These are phyloP conservation scores for Aspergillus vadensis DNA, from an alignment of 2,329 filamentous ascomycete genomes.

Conservation along the genomic window DNA sequence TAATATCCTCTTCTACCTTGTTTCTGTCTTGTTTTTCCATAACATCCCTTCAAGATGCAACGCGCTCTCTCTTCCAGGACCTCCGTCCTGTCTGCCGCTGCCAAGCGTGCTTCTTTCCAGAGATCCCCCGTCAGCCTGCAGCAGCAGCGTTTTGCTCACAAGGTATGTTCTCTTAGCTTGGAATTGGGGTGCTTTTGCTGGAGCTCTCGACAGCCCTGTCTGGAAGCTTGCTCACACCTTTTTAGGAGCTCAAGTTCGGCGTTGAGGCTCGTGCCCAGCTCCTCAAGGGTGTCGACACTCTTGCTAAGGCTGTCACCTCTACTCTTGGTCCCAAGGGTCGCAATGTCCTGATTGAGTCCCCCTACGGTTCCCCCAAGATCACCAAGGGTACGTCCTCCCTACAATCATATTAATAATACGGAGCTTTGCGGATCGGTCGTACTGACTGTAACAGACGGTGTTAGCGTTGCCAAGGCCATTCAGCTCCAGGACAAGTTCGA, in stretches of 20 bases:
- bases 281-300: conserved; percentile 91
- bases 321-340: conserved; percentile 97
- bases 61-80: conserved; percentile 86
- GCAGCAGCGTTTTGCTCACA: conserved; percentile 95
- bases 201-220: conserved; percentile 22
- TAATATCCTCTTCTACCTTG: conserved; percentile 24
- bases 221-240: conserved; percentile 32
- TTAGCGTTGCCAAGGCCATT: conserved; percentile 86
- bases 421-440: not conserved
- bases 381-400: conserved; percentile 75
- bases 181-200: conserved; percentile 15
- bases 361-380: conserved; percentile 98
- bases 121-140: conserved; percentile 71
- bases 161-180: conserved; percentile 61
- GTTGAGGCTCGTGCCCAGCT: conserved; percentile 89
- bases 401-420: conserved; percentile 19
- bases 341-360: conserved; percentile 97
- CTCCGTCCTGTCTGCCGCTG: conserved; percentile 69
- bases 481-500: conserved; percentile 98
- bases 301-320: conserved; percentile 92
- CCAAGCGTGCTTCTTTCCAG: conserved; percentile 58
- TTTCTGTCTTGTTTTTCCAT: conserved; percentile 26
- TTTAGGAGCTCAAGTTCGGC: conserved; percentile 94
- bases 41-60: conserved; percentile 71
- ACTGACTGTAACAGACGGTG: conserved; percentile 66